Evolutionary conservation across 768 basidiomycete genomes (phyloP), one percentile per base, ranked within the genome.

Genomic region (Leccinum subtestaceum): DNA sequence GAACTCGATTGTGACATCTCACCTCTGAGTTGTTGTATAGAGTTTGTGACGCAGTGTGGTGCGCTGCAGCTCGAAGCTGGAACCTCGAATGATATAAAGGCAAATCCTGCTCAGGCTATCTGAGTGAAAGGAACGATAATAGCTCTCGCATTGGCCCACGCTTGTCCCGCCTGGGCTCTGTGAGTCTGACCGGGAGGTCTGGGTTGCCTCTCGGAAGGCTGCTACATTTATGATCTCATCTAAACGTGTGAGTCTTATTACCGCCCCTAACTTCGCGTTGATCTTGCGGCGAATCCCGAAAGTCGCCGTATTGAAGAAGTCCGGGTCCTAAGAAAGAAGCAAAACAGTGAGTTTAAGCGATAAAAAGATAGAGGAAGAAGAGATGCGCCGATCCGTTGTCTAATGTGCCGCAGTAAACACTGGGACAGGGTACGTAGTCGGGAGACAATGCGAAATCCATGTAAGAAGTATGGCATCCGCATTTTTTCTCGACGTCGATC

Each of bases 231-330:
- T 52, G 57, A 61, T 53, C 53, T 73, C 80, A 80, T 75, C 79
- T 85, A 77, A 89, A 89, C 19, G 87, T 87, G 74, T 78, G 76
- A 40, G 88, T 86, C 74, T 83, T 82, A 70, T 90, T 89, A 49
- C 88, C 88, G 59, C 82, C 80, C 71, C 81, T 87, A 53, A 87
- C 65, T 61, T 89, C 85, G 60, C 83, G 83, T 57, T 84, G 76
- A 32, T 85, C 85, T 67, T 80, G 83, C 0, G 87, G 88, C 21
- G 86, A 83, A 21, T 82, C 82, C 58, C 81, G 84, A 76, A 89
- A 87, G 66, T 84, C 77, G 21, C 84, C 83, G 59, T 81, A 80
- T 55, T 73, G 67, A 13, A 71, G 58, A 49, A 61, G 65, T 46
- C 77, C 80, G 10, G 67, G 52, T 59, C 76, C 82, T 81, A 59